Base-by-base conservation (phyloP, 2,329 filamentous ascomycete species). In the Phialophora expanda region DNA sequence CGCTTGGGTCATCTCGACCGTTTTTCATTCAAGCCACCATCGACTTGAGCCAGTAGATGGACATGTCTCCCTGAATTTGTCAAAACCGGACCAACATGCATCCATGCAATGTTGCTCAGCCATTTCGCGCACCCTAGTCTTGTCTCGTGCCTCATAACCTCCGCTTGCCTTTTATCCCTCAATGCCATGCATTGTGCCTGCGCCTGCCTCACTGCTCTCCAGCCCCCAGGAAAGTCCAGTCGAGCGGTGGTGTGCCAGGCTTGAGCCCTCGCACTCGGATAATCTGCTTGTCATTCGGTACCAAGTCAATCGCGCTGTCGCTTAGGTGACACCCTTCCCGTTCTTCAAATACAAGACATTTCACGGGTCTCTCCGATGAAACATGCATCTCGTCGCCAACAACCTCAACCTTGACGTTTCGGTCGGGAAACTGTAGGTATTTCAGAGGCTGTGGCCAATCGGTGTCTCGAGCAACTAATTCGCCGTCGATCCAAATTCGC, bases 371-470 rank as follows among this genome's bases (percentile, higher is more conserved):
- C 55, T 77, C 72, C 5, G 82, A 80, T 69, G 73, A 81, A 69
- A 87, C 78, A 32, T 76, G 71, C 41, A 85, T 79, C 51, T 76
- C 78, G 48, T 76, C 74, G n/a, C 78, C 78, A n/a, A 69, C 28
- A 53, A 62, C 63, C 61, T 82, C 74, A 0, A 86, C 77, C 64
- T 82, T 74, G 0, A 87, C 77, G 20, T 81, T 82, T 41, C 84
- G 80, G 34, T 83, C 77, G 2, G 79, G 78, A 66, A 87, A 81
- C 65, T 83, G 79, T 14, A 87, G 80, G 71, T 87, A 86, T 75
- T 86, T 87, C 70, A 87, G 80, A 51, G 85, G 85, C 72, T 87
- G 85, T 4, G 85, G 85, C 85, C 85, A 87, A 74, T 87, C 85
- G 3, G 84, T 79, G 69, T 87, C 85, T 59, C 85, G 79, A 12